These are phyloP conservation scores for Psidium guajava DNA, from an alignment of 345 rosid species.

Conservation along the genomic window DNA sequence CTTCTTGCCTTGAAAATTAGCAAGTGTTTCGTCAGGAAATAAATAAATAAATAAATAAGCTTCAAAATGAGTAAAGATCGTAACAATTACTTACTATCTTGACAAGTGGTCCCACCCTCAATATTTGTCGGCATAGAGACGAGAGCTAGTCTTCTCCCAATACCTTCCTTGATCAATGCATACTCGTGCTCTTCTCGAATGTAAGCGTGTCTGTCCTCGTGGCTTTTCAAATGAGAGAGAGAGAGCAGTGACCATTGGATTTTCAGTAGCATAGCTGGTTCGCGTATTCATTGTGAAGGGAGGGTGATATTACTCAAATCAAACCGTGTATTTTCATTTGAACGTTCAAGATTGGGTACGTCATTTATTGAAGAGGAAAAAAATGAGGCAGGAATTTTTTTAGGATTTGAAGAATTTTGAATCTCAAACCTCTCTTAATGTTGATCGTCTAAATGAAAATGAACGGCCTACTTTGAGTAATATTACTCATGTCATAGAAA, in stretches of 20 bases:
- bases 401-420: no score
- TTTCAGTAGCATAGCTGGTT: not conserved
- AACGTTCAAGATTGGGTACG: no score
- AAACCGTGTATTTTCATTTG: no score
- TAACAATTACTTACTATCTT: not conserved
- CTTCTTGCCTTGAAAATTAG: conserved; percentile 65
- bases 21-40: not conserved
- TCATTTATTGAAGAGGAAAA: no score
- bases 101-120: conserved; percentile 50
- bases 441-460: no score
- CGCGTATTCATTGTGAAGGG: not conserved
- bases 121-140: conserved; percentile 78
- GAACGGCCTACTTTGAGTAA: no score
- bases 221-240: not conserved
- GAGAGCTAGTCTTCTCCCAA: conserved; percentile 62
- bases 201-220: not conserved
- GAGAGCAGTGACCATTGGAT: not conserved
- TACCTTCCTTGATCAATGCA: conserved; percentile 69
- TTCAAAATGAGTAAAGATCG: not conserved
- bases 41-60: not conserved
- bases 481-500: no score
- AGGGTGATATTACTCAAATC: no score
- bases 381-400: no score
- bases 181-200: not conserved
- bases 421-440: no score